Evolutionary conservation across 2,329 filamentous ascomycete genomes (phyloP).

Genomic region (Alternaria triticina): DNA sequence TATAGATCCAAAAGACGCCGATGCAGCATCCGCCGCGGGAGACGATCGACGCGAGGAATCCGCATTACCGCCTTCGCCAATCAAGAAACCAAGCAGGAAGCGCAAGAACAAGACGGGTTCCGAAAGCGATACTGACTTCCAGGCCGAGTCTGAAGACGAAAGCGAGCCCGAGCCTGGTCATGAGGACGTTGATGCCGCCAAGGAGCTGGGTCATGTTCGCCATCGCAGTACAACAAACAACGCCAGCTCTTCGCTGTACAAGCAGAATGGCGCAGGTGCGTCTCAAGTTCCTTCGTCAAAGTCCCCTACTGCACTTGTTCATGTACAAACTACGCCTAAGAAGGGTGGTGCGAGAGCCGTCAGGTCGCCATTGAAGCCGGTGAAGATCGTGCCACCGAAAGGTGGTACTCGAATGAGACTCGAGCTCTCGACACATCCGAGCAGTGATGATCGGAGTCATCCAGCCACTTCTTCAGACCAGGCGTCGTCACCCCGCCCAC

Average conservation of each 20-base stretch:
- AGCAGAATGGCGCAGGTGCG: conserved; percentile 31
- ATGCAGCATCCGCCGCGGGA: conserved; percentile 13
- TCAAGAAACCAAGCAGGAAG: conserved; percentile 37
- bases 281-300: conserved; percentile 16
- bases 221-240: conserved; percentile 10
- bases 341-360: background rate
- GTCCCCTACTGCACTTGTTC: conserved; percentile 3
- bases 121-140: conserved; percentile 59
- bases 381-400: background rate
- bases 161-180: conserved; percentile 22
- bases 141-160: conserved; percentile 44
- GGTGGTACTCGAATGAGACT: background rate
- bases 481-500: background rate
- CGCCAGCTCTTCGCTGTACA: conserved; percentile 18
- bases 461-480: background rate
- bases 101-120: conserved; percentile 42
- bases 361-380: background rate
- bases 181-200: conserved; percentile 10
- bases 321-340: background rate
- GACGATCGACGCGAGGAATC: conserved; percentile 27
- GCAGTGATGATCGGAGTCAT: background rate
- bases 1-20: conserved; percentile 37
- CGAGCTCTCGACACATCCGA: background rate
- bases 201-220: conserved; percentile 8
- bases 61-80: conserved; percentile 28